Conservation (phyloP, 495 filamentous ascomycete genomes). For the Penicillium malachiteum region DNA sequence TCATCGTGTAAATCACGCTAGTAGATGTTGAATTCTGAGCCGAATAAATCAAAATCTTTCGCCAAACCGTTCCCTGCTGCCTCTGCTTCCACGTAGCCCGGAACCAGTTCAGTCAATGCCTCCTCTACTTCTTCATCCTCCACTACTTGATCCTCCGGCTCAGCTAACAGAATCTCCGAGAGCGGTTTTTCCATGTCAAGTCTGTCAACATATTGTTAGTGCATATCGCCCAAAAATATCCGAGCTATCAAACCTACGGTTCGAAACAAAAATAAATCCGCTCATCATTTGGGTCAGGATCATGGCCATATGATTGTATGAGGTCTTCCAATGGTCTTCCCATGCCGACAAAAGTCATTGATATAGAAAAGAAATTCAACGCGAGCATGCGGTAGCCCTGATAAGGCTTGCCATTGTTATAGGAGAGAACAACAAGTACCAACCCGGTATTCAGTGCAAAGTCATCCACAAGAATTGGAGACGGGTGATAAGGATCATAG, state of each 20-base stretch:
- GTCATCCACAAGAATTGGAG: not conserved
- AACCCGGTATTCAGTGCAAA: not conserved
- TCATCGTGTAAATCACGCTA: no score
- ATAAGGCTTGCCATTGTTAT: not conserved
- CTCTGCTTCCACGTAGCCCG: constrained; percentile 1
- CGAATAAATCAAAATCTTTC: not conserved
- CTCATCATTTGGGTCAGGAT: not conserved
- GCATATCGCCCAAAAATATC: not conserved
- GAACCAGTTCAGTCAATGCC: not conserved
- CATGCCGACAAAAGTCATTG: not conserved
- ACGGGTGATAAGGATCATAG: not conserved
- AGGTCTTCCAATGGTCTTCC: not conserved
- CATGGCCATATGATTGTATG: not conserved
- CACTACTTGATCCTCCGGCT: not conserved
- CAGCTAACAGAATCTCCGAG: not conserved
- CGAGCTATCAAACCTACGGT: not conserved
- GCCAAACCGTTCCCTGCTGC: not conserved
- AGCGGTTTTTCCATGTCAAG: not conserved
- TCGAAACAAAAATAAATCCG: not conserved
- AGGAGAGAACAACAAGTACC: not conserved
- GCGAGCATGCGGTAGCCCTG: not conserved
- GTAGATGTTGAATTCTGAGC: no score
- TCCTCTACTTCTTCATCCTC: not conserved
- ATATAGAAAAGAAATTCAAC: not conserved
- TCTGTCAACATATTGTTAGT: constrained; percentile 1